Evolutionary conservation across 2,329 filamentous ascomycete species (phyloP).

Genomic region (Fusarium annulatum): DNA sequence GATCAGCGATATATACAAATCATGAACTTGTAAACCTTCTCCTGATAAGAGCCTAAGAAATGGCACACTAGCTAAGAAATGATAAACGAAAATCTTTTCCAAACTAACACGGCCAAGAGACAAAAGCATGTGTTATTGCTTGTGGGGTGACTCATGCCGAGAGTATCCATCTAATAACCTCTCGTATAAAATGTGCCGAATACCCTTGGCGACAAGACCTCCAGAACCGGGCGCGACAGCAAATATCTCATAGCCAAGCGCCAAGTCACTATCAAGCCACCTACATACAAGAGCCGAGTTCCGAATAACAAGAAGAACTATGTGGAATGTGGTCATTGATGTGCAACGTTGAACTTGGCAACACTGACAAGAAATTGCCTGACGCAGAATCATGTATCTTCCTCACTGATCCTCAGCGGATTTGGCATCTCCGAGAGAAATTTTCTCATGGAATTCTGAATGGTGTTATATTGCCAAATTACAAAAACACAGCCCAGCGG

Average conservation of each 20-base stretch:
- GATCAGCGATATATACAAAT: background rate
- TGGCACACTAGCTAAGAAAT: background rate
- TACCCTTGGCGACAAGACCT: background rate
- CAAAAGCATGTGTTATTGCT: background rate
- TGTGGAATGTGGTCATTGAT: background rate
- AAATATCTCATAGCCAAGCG: background rate
- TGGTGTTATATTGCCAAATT: background rate
- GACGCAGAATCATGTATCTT: background rate
- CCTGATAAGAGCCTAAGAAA: background rate
- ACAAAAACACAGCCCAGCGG: background rate
- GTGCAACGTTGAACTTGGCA: background rate
- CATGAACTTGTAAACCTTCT: background rate
- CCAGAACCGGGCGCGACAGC: background rate
- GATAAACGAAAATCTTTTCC: background rate
- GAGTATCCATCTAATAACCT: background rate
- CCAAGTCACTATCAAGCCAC: background rate
- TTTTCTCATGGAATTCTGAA: background rate
- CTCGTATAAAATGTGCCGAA: background rate
- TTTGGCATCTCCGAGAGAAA: fast-evolving
- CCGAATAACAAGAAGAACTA: background rate
- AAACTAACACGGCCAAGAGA: background rate
- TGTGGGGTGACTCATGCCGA: constrained; percentile 2
- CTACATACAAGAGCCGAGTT: background rate
- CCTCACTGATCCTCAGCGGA: background rate
- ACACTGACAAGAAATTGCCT: background rate